Base-by-base conservation (phyloP, 306 rosid genomes). In the Quillaja saponaria region DNA sequence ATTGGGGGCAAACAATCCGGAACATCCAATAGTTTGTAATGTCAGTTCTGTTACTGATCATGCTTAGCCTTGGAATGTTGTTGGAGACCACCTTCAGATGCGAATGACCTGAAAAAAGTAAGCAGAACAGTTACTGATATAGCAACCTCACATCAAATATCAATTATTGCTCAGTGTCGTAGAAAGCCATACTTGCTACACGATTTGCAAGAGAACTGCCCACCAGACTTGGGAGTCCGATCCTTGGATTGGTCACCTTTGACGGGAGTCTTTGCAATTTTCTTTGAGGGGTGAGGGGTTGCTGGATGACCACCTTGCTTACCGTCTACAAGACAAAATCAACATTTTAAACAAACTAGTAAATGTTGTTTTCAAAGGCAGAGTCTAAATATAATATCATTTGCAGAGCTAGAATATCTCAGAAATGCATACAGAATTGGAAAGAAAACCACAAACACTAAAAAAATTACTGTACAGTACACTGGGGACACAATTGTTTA, bases 11-110 rank as follows among this genome's bases (percentile, higher is more conserved):
- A 53, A 65, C 13, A 62, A 66, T 31, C 67, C 47, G 6, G 42
- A 15, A 35, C 58, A 39, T 17, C 58, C 63, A 61, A 35, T 17
- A 15, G 39, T 13, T 0, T 34, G 7, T 25, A n/a, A 14, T n/a
- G 4, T 37, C 50, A 25, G 13, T 2, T 6, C 51, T 13, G 42
- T 54, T 73, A 74, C 68, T 76, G 50, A 34, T 77, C 68, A 47
- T 88, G 98, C 73, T 91, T 91, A 0, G 95, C 98, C 82, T 88
- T 88, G 8, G 46, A 71, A 72, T 91, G 98, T 9, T 95, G 90
- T 67, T 70, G 78, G 7, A 88, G 79, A 7, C 90, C 98, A 37
- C 17, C 55, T 9, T 81, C 96, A 1, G 95, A 75, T 45, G 56
- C 72, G 34, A 91, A 91, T 6, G 72, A 0, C 88, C 97, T 90